These are phyloP conservation scores for Penicillium janthinellum DNA, from an alignment of 2,329 filamentous ascomycete species.

Conservation along the genomic window DNA sequence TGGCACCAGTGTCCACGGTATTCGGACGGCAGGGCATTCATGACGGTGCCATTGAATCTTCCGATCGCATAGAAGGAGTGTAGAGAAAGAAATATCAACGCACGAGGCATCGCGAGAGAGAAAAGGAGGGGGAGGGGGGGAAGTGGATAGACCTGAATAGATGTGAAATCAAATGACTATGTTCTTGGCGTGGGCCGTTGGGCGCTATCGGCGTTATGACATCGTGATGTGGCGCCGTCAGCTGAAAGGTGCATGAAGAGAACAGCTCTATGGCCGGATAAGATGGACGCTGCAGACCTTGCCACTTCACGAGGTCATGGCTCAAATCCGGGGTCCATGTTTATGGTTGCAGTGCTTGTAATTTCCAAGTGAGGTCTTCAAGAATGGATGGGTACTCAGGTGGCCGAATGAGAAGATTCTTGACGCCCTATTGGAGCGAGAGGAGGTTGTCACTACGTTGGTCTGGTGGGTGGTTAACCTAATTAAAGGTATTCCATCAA, in stretches of 20 bases:
- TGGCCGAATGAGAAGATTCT: no score
- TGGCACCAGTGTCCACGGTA: conserved; percentile 6
- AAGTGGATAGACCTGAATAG: conserved; percentile 17
- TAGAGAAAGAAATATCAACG: not conserved
- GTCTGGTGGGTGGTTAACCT: no score
- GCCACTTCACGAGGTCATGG: not conserved
- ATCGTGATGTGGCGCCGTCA: conserved; percentile 1
- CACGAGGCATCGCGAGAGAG: not conserved
- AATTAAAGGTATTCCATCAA: no score
- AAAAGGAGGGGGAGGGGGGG: conserved; percentile 3
- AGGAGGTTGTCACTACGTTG: no score
- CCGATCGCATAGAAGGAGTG: not conserved
- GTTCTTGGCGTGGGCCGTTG: conserved; percentile 18
- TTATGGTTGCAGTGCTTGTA: no score
- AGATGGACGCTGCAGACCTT: not conserved
- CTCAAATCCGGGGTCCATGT: no score
- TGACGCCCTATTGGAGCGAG: no score
- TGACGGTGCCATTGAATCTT: not conserved
- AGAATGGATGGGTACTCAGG: no score
- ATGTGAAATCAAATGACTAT: conserved; percentile 13
- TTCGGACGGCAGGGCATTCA: not conserved
- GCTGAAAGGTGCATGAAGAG: not conserved
- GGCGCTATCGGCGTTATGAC: not conserved
- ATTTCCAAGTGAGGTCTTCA: no score
- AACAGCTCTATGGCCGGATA: not conserved